phyloP scores from a whole-genome alignment of 2,329 filamentous ascomycete species.

The Pseudocercospora macadamiae region DNA sequence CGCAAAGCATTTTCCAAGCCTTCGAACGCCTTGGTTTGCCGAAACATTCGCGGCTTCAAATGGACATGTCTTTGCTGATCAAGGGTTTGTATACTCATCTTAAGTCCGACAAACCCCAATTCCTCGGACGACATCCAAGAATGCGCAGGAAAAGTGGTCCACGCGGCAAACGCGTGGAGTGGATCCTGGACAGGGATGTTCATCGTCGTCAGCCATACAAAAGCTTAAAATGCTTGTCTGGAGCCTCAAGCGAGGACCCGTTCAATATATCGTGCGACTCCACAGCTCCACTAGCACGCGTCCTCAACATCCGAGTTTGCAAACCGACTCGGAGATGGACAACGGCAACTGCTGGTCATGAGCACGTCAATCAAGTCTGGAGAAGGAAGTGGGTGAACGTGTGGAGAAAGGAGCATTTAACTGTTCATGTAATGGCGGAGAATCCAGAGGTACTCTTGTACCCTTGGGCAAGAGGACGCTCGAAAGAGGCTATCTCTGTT shows the following conservation, averaged over 20 bases:
- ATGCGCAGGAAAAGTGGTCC: background rate
- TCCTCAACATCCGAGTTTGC: background rate
- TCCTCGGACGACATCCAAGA: background rate
- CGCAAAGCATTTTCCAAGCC: background rate
- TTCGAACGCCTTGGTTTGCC: background rate
- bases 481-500: background rate
- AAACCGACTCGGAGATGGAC: background rate
- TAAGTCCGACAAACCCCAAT: background rate
- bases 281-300: background rate
- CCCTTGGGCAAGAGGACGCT: too few species aligned
- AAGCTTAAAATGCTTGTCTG: constrained; percentile 14
- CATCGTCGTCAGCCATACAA: background rate
- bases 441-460: too few species aligned
- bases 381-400: constrained; percentile 10
- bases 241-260: background rate
- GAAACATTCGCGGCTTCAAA: background rate
- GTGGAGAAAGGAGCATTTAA: constrained; percentile 10
- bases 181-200: background rate
- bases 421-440: too few species aligned
- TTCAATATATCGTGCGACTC: background rate
- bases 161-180: background rate
- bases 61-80: too few species aligned
- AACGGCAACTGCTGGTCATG: constrained; percentile 6
- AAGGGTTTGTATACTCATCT: too few species aligned
- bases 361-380: background rate